These are phyloP conservation scores for Chlorella sorokiniana DNA, from an alignment of 139 green algal genomes.

Conservation along the genomic window DNA sequence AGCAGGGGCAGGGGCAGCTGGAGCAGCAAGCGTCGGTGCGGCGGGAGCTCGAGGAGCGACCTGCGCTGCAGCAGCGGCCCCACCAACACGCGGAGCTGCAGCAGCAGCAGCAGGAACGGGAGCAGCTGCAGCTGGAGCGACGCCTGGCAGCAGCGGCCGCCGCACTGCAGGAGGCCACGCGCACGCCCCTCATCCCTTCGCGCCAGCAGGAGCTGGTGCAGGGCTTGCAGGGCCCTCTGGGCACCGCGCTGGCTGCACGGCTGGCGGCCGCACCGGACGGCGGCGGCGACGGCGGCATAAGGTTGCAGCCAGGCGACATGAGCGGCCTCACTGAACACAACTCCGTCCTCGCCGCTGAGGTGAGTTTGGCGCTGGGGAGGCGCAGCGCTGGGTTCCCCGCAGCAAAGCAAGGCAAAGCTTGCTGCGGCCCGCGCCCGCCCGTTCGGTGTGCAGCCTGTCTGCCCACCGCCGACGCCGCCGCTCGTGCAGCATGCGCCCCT, in stretches of 20 bases:
- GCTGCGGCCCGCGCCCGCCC: too few species aligned
- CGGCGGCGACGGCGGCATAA: not conserved
- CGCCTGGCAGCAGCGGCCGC: not conserved
- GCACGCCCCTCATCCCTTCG: not conserved
- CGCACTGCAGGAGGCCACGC: not conserved
- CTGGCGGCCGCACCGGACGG: not conserved
- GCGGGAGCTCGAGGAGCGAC: not conserved
- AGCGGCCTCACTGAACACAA: constrained; percentile 16
- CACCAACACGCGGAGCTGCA: not conserved
- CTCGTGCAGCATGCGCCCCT: too few species aligned
- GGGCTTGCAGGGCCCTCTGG: not conserved
- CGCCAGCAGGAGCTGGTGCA: constrained; percentile 14
- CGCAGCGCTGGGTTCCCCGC: too few species aligned
- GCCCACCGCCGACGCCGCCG: too few species aligned
- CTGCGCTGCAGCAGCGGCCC: not conserved
- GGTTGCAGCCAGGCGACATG: constrained; percentile 15
- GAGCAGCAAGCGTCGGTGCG: not conserved
- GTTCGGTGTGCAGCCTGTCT: too few species aligned
- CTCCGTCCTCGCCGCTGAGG: constrained; percentile 5
- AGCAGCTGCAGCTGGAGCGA: not conserved
- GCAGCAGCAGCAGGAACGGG: not conserved
- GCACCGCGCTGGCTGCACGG: not conserved
- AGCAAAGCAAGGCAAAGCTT: not conserved
- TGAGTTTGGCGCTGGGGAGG: not conserved
- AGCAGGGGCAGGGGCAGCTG: not conserved